These are phyloP conservation scores for Rhizoclosmatium sp. DNA, from an alignment of 192 early-diverging fungal species.

Conservation along the genomic window DNA sequence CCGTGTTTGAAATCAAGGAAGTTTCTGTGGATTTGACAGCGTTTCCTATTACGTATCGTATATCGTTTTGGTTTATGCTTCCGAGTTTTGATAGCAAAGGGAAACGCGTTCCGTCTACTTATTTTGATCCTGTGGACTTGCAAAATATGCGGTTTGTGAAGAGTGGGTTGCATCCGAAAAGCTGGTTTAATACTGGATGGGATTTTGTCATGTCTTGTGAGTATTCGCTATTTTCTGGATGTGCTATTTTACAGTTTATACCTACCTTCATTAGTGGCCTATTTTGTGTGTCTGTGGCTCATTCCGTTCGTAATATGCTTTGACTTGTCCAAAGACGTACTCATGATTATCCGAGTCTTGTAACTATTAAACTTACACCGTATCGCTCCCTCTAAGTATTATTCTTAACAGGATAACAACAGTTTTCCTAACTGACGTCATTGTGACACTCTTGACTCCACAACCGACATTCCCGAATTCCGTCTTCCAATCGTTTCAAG, in stretches of 20 bases:
- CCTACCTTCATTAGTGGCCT: background rate
- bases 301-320: slow-evolving; percentile 4
- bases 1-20: background rate
- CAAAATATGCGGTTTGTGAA: background rate
- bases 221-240: background rate
- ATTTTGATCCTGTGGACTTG: slow-evolving; percentile 2
- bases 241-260: background rate
- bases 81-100: slow-evolving; percentile 1
- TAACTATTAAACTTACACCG: background rate
- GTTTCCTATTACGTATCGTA: background rate
- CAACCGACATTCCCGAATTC: slow-evolving; percentile 1
- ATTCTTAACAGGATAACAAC: background rate
- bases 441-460: slow-evolving; percentile 11
- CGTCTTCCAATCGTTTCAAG: background rate
- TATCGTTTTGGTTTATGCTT: background rate
- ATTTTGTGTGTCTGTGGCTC: slow-evolving; percentile 2
- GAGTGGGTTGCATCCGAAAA: slow-evolving; percentile 11
- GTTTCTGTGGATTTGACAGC: background rate
- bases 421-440: background rate
- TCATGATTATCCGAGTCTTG: background rate
- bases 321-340: background rate
- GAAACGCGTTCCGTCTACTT: background rate
- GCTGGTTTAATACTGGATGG: background rate
- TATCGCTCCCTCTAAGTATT: background rate
- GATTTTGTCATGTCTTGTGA: slow-evolving; percentile 3